A percentile compares a stretch with the other conserved stretches of the same genome.
phyloP scores from a whole-genome alignment of 495 filamentous ascomycete genomes.

The Aeminium ludgeri region DNA sequence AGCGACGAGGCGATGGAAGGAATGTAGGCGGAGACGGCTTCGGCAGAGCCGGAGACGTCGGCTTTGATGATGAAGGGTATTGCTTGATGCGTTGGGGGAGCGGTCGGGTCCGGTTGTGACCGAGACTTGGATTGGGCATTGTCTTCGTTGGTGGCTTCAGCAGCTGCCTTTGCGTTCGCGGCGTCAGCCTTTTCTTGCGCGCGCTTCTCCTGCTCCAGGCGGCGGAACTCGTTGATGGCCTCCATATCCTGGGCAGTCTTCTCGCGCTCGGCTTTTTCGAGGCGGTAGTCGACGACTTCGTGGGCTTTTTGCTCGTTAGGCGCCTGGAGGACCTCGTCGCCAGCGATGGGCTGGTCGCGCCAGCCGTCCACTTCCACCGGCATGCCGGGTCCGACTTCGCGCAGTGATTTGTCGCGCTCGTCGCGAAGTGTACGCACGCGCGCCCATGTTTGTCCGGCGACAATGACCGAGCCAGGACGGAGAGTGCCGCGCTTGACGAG shows the following conservation, averaged over 20 bases:
- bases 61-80: conserved; percentile 78
- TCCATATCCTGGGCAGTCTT: conserved; percentile 52
- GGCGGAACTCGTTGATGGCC: conserved; percentile 57
- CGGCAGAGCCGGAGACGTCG: conserved; percentile 83
- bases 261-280: conserved; percentile 42
- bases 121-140: conserved; percentile 5
- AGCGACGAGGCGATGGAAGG: conserved; percentile 65
- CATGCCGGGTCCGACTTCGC: conserved; percentile 66
- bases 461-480: conserved; percentile 61
- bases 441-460: conserved; percentile 74
- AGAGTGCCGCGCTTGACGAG: conserved; percentile 80
- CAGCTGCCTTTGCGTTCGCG: conserved; percentile 9
- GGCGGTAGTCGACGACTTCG: conserved; percentile 58
- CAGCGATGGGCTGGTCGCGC: conserved; percentile 79
- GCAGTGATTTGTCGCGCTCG: conserved; percentile 58
- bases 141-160: neutral
- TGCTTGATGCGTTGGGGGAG: conserved; percentile 14
- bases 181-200: conserved; percentile 28
- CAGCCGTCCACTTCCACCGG: conserved; percentile 89
- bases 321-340: conserved; percentile 74
- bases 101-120: conserved; percentile 15
- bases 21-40: conserved; percentile 66
- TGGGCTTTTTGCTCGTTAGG: conserved; percentile 63
- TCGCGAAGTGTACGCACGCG: conserved; percentile 68
- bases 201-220: conserved; percentile 41